Conservation (phyloP, 2,329 filamentous ascomycete genomes). For the Penicillium sp. region DNA sequence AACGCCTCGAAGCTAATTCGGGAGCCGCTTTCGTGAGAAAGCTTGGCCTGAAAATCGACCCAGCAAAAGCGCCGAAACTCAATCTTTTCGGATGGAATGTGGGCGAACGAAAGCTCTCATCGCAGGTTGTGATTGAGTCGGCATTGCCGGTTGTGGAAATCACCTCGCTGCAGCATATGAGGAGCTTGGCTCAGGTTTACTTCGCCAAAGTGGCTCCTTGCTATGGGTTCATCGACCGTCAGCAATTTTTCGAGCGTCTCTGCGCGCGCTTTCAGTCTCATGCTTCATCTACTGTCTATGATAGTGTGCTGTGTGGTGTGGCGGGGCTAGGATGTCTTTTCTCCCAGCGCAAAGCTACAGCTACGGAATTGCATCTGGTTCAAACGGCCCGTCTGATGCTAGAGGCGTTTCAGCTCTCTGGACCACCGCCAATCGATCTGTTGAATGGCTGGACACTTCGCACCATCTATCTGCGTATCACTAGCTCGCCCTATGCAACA, state of each 20-base stretch:
- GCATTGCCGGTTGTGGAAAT: conserved; percentile 41
- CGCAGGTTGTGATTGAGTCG: conserved; percentile 4
- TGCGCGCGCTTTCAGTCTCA: conserved; percentile 20
- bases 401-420: conserved; percentile 29
- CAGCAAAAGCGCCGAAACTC: conserved; percentile 47
- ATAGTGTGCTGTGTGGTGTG: conserved; percentile 48
- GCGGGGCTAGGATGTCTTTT: conserved; percentile 50
- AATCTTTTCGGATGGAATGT: conserved; percentile 53
- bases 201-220: conserved; percentile 48
- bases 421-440: conserved; percentile 23
- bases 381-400: conserved; percentile 42
- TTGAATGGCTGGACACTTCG: conserved; percentile 46
- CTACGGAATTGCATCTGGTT: conserved; percentile 45
- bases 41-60: conserved; percentile 49
- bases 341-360: conserved; percentile 40
- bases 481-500: conserved; percentile 47
- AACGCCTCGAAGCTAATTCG: conserved; percentile 49
- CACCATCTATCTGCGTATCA: conserved; percentile 48
- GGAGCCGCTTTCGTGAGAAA: conserved; percentile 50
- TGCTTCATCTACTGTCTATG: conserved; percentile 31
- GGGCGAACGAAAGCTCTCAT: conserved; percentile 24
- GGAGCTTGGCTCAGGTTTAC: conserved; percentile 42
- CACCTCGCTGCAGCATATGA: conserved; percentile 45
- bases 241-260: conserved; percentile 18
- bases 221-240: conserved; percentile 47